These are phyloP conservation scores for Thalassiosira hispida DNA, from an alignment of 352 stramenopile genomes.

Conservation along the genomic window DNA sequence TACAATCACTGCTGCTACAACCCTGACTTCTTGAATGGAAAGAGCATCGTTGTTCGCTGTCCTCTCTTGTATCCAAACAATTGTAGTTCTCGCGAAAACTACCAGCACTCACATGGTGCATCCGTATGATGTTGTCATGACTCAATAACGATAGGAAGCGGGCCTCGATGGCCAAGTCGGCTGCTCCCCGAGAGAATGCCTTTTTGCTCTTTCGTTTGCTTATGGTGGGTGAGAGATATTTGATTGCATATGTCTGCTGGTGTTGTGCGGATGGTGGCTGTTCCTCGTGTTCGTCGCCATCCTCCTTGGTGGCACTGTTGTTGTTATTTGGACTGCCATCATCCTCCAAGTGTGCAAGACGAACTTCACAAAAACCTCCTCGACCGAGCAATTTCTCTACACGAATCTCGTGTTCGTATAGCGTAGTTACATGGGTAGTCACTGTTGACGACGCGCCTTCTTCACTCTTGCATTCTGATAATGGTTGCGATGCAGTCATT, in stretches of 20 bases:
- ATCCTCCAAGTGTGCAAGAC: conserved; percentile 12
- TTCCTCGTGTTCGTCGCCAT: neutral
- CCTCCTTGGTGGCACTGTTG: neutral
- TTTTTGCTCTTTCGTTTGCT: conserved; percentile 37
- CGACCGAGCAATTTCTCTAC: conserved; percentile 31
- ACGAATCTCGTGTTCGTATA: conserved; percentile 35
- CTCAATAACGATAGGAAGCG: conserved; percentile 61
- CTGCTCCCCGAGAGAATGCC: conserved; percentile 41
- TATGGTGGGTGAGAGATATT: conserved; percentile 37
- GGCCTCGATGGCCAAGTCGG: conserved; percentile 76
- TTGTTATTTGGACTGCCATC: neutral
- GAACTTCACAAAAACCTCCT: conserved; percentile 53
- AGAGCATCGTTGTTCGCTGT: neutral
- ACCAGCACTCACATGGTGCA: conserved; percentile 51
- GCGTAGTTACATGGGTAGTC: conserved; percentile 33
- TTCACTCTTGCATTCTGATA: neutral
- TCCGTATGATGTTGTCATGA: conserved; percentile 60
- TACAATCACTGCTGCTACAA: neutral
- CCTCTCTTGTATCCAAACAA: conserved; percentile 19
- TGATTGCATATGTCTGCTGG: conserved; percentile 36
- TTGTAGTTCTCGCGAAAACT: conserved; percentile 46
- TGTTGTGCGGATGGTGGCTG: neutral
- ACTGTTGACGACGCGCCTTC: neutral
- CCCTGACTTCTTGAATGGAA: neutral
- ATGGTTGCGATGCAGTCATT: neutral